Percentiles rank a stretch among this genome's conserved stretches.
phyloP scores from a whole-genome alignment of 1,284 basidiomycete species.

The Fomitopsis betulina region DNA sequence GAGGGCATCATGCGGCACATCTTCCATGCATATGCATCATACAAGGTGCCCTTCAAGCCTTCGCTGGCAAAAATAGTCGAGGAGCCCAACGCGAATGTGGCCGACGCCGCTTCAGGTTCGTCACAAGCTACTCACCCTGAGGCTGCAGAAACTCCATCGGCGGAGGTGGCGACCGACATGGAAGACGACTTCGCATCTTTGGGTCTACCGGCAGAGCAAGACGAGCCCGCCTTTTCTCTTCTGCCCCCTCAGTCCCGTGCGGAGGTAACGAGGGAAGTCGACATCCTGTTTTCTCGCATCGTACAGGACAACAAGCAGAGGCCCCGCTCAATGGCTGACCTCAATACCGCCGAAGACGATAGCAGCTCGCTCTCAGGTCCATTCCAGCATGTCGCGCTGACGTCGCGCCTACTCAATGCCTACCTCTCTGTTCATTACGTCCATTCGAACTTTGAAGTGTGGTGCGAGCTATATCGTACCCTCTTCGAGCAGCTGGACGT shows the following conservation, averaged over 20 bases:
- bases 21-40: conserved; percentile 86
- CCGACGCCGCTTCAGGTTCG: neutral
- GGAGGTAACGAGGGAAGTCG: conserved; percentile 74
- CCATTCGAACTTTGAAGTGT: conserved; percentile 49
- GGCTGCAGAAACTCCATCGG: neutral
- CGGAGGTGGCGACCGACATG: neutral
- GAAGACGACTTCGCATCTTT: neutral
- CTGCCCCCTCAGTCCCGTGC: conserved; percentile 70
- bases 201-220: neutral
- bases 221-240: conserved; percentile 36
- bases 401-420: conserved; percentile 70
- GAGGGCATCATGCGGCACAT: conserved; percentile 79
- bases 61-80: conserved; percentile 35
- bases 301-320: conserved; percentile 40
- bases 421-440: conserved; percentile 78
- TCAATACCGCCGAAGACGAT: neutral
- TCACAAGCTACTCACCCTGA: neutral
- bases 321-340: neutral
- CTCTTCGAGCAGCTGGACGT: conserved; percentile 43
- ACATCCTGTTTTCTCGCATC: conserved; percentile 67
- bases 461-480: conserved; percentile 42
- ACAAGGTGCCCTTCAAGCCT: conserved; percentile 65
- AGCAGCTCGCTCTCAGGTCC: conserved; percentile 18
- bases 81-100: neutral
- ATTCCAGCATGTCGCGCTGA: conserved; percentile 60